Evolutionary conservation across 352 stramenopile species (phyloP), one percentile per base, ranked within the genome.

Genomic region (Plasmopara viticola): DNA sequence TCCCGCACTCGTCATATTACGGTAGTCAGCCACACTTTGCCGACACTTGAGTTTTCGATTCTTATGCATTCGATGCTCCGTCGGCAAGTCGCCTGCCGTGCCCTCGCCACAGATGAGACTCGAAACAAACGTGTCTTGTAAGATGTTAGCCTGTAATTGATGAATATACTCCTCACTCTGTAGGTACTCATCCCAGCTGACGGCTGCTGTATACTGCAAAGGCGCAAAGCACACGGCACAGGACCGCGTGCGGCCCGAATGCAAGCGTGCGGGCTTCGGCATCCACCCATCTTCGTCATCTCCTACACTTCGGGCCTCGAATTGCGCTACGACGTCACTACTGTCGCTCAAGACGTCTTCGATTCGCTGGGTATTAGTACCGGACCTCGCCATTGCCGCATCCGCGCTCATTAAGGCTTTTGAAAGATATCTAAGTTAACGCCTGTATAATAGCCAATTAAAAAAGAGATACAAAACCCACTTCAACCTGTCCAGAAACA

Each of bases 61-160:
- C 49, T 86, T 88, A 58, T 91, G 79, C 82, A 94, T 93, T 15
- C 84, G 68, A 39, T 93, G 76, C 53, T 94, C 84, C 1, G 80
- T 94, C 1, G 84, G 84, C 17, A 94, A 42, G 48, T 94, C 84
- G 8, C 80, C 80, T 0, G 66, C 71, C 9, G 70, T 64, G 53
- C 65, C 86, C 33, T 91, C 79, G 0, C 82, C 82, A 34, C 84
- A 94, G 20, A 94, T 84, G 9, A 94, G 51, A 1, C 70, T 76
- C 12, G 75, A 86, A 30, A 94, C 77, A 48, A 93, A 94, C 4
- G 68, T 61, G 51, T 94, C 84, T 18, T 87, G 72, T 15, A 88
- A 61, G 35, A 93, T 51, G 38, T 90, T 93, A 17, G 68, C 56
- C 45, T 90, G 82, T n/a, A 94, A 64, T 15, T 70, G 77, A 4